These are phyloP conservation scores for Suhomyces terraborum DNA, from an alignment of 1,139 yeast genomes.

Conservation along the genomic window DNA sequence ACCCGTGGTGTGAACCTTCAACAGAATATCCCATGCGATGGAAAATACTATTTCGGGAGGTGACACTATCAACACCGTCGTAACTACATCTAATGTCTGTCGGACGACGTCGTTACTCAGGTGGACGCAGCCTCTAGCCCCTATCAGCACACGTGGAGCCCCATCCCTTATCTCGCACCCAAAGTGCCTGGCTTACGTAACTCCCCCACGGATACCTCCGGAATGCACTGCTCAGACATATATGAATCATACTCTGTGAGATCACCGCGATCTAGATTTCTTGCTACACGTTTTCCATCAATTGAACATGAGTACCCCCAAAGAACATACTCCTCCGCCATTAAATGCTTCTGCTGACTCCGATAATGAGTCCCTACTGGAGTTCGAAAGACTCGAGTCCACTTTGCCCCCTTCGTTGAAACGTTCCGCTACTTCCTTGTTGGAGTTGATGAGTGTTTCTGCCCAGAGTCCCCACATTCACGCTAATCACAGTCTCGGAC, in stretches of 20 bases:
- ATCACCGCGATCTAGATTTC: not conserved
- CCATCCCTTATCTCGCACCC: not conserved
- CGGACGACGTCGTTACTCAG: not conserved
- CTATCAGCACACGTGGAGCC: not conserved
- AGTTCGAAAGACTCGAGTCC: slow-evolving; percentile 49
- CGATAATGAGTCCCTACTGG: slow-evolving; percentile 31
- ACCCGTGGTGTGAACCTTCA: not conserved
- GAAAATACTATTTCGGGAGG: not conserved
- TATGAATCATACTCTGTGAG: slow-evolving; percentile 1
- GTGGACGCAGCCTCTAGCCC: not conserved
- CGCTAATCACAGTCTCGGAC: slow-evolving; percentile 5
- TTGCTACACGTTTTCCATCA: not conserved
- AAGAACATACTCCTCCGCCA: slow-evolving; percentile 13
- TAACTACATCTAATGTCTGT: too few species aligned
- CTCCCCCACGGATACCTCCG: slow-evolving; percentile 1
- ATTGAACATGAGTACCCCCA: slow-evolving; percentile 5
- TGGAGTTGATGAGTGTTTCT: slow-evolving; percentile 28
- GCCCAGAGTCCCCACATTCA: slow-evolving; percentile 11
- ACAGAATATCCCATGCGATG: not conserved
- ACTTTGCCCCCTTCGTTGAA: slow-evolving; percentile 48
- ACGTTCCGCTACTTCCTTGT: slow-evolving; percentile 43
- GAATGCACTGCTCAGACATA: not conserved
- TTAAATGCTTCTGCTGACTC: slow-evolving; percentile 19
- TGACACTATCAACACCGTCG: not conserved
- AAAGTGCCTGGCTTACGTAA: slow-evolving; percentile 3